Evolutionary conservation across 2,329 filamentous ascomycete species (phyloP).

Genomic region (Xylariaceae sp.): DNA sequence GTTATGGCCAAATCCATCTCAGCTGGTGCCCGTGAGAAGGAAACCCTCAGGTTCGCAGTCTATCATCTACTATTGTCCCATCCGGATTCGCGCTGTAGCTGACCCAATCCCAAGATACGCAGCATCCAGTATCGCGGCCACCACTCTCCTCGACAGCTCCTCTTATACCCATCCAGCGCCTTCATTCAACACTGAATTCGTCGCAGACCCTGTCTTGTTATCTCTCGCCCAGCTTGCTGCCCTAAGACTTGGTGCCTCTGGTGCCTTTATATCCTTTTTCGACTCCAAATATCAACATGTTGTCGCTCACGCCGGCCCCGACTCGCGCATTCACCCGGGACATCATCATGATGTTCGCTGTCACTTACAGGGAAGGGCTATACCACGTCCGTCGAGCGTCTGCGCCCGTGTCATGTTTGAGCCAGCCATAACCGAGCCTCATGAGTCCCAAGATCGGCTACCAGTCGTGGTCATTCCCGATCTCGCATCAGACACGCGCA

Average conservation of each 20-base stretch:
- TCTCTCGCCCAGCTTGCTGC: constrained; percentile 46
- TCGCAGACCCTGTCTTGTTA: constrained; percentile 37
- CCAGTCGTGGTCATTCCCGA: constrained; percentile 32
- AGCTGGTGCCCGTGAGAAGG: neutral
- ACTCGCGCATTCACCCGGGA: constrained; percentile 28
- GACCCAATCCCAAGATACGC: neutral
- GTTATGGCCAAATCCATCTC: neutral
- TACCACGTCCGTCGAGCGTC: constrained; percentile 25
- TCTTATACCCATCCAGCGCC: neutral
- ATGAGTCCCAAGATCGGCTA: constrained; percentile 8
- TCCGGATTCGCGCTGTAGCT: neutral
- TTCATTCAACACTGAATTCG: neutral
- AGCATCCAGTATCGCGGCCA: neutral
- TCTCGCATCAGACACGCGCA: constrained; percentile 14
- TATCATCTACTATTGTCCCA: neutral
- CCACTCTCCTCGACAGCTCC: neutral
- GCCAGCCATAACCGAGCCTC: neutral
- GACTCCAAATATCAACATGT: constrained; percentile 44
- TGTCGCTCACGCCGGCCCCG: constrained; percentile 45
- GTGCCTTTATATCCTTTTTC: constrained; percentile 47
- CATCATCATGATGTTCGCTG: neutral
- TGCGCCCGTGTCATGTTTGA: constrained; percentile 27
- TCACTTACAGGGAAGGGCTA: constrained; percentile 23
- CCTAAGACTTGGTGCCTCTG: constrained; percentile 36
- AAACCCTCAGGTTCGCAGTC: neutral